Evolutionary conservation across 805 yeast species (phyloP), one percentile per base, ranked within the genome.

Genomic region (Ogataea parapolymorpha): DNA sequence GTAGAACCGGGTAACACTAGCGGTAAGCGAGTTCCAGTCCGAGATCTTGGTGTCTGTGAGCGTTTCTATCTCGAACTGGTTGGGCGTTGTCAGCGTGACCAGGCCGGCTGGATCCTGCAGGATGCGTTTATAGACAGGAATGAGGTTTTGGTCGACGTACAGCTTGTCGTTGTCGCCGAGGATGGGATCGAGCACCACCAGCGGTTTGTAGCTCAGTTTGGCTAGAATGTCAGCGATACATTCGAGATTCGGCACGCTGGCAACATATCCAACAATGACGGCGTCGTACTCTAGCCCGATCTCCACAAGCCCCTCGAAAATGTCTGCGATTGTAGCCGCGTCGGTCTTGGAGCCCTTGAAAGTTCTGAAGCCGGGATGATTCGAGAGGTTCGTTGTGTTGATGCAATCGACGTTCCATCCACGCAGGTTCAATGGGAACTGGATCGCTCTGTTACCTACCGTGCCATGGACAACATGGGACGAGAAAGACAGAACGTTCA

Each of bases 381-480:
- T 89, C 2, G 96, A 86, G 53, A 82, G 80, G 55, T 87, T 85
- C 15, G 90, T 95, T 1, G 95, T 87, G 63, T 91, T 87, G 40
- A 93, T 70, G 16, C 80, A 80, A 59, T 91, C 96, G 8, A 90
- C 95, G 58, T 93, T 91, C 96, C 97, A 91, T 0, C 93, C 95
- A 32, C 77, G 70, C 30, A 79, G 68, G 57, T 91, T 97, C 16
- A 91, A 65, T 0, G 98, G 96, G 58, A 93, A 85, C 2, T 91
- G 85, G 1, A 93, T 86, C 0, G 96, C 95, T 42, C 81, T 76
- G 60, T 89, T 89, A 1, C 99, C 99, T 2, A 93, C 99, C 55
- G 87, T 84, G 2, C 99, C 99, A 59, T 91, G 98, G 2, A 80
- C 89, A 1, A 93, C 98, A 61, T 93, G 97, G 3, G 96, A 87